A percentile compares a stretch with the other conserved stretches of the same genome.
Evolutionary conservation across 192 early-diverging fungal species (phyloP).

Genomic region (Linnemannia hyalina): DNA sequence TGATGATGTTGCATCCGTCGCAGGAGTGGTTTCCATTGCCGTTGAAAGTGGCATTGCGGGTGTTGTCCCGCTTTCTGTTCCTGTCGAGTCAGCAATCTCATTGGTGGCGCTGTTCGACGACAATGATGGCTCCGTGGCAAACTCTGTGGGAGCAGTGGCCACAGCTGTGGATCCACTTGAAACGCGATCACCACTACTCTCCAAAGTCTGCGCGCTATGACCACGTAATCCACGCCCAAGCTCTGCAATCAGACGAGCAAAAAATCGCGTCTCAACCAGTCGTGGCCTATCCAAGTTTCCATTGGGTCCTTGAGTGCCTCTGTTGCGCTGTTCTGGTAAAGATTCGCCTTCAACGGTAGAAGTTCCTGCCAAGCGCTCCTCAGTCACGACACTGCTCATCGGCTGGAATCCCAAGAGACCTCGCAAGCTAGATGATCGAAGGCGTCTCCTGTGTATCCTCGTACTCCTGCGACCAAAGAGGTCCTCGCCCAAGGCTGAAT

Average conservation of each 20-base stretch:
- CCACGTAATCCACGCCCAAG: conserved; percentile 19
- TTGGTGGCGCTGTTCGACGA: background rate
- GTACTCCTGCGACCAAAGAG: conserved; percentile 10
- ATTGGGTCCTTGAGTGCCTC: background rate
- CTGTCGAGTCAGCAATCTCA: background rate
- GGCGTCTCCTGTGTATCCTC: conserved; percentile 13
- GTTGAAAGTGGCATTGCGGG: background rate
- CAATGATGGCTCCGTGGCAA: background rate
- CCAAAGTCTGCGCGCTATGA: background rate
- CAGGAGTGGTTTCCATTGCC: background rate
- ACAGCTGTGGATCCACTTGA: background rate
- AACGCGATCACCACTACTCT: background rate
- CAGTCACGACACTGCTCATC: background rate
- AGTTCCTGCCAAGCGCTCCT: conserved; percentile 7
- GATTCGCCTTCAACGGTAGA: background rate
- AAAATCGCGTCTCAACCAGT: conserved; percentile 10
- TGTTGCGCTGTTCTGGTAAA: background rate
- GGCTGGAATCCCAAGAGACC: conserved; percentile 23
- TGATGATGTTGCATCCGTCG: background rate
- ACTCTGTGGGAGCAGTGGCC: background rate
- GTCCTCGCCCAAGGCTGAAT: conserved; percentile 1
- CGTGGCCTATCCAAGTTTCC: background rate
- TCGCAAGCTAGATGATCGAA: conserved; percentile 30
- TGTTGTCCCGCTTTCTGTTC: background rate
- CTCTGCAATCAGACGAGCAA: conserved; percentile 22